Evolutionary conservation across 2,329 filamentous ascomycete species (phyloP).

Genomic region (Lachnellula arida): DNA sequence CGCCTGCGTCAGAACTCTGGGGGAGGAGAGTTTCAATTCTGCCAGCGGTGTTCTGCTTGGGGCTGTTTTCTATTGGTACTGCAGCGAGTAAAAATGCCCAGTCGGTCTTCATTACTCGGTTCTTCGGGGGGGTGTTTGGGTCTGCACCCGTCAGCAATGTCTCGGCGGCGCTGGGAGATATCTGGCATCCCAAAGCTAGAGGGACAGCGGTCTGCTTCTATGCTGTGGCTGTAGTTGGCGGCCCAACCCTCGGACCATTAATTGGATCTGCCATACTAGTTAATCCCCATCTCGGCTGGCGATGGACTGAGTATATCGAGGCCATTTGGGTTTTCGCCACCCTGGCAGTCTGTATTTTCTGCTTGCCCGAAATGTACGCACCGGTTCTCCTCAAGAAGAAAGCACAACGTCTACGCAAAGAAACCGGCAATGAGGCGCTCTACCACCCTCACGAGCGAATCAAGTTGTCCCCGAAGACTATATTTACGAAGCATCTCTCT

Average conservation of each 20-base stretch:
- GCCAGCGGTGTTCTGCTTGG: conserved; percentile 51
- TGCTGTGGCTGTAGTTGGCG: conserved; percentile 61
- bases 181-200: conserved; percentile 49
- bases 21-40: conserved; percentile 57
- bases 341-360: conserved; percentile 35
- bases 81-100: conserved; percentile 53
- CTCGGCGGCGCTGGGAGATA: conserved; percentile 57
- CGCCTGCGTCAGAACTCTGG: conserved; percentile 58
- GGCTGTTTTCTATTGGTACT: conserved; percentile 57
- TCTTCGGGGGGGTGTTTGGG: conserved; percentile 60
- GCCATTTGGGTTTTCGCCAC: conserved; percentile 41
- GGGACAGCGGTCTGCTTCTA: conserved; percentile 60
- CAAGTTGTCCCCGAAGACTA: conserved; percentile 24
- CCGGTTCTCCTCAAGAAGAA: conserved; percentile 40
- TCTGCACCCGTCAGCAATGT: conserved; percentile 59
- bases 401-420: conserved; percentile 31
- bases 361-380: conserved; percentile 43
- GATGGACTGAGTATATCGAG: conserved; percentile 35
- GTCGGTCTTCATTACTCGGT: conserved; percentile 60
- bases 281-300: conserved; percentile 35
- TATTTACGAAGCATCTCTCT: conserved; percentile 28
- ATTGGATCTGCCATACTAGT: conserved; percentile 30
- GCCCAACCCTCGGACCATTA: conserved; percentile 41
- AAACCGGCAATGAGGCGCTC: conserved; percentile 22
- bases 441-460: conserved; percentile 26